phyloP scores from a whole-genome alignment of 2,329 filamentous ascomycete species.

The Talaromyces sp. region DNA sequence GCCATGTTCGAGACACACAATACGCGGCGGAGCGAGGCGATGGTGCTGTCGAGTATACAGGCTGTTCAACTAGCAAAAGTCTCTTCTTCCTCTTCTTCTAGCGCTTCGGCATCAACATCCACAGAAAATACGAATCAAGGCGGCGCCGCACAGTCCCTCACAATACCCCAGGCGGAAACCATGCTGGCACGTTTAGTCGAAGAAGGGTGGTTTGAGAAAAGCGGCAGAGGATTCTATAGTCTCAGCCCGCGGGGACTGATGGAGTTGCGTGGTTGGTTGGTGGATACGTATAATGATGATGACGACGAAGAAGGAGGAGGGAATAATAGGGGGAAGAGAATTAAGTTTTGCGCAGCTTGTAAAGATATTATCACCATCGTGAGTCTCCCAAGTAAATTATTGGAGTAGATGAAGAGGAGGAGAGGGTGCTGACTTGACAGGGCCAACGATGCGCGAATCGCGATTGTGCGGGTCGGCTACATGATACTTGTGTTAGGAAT shows the following conservation, averaged over 20 bases:
- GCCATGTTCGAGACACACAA: constrained; percentile 91
- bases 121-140: constrained; percentile 29
- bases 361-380: constrained; percentile 80
- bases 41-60: constrained; percentile 77
- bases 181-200: constrained; percentile 67
- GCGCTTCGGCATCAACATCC: constrained; percentile 27
- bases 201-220: constrained; percentile 83
- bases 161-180: constrained; percentile 71
- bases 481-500: constrained; percentile 70
- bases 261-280: constrained; percentile 78
- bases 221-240: constrained; percentile 66
- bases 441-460: constrained; percentile 71
- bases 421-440: constrained; percentile 27
- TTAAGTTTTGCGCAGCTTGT: constrained; percentile 86
- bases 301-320: constrained; percentile 47
- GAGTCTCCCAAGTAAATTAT: constrained; percentile 20
- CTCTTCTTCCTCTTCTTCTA: constrained; percentile 24
- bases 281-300: constrained; percentile 84
- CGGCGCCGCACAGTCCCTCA: constrained; percentile 55
- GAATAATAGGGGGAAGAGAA: constrained; percentile 56
- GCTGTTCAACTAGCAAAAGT: constrained; percentile 65
- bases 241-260: constrained; percentile 75
- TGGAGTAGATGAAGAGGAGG: not conserved
- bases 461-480: constrained; percentile 67
- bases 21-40: constrained; percentile 70